Evolutionary conservation across 495 filamentous ascomycete species (phyloP).

Genomic region (Zalerion maritima): DNA sequence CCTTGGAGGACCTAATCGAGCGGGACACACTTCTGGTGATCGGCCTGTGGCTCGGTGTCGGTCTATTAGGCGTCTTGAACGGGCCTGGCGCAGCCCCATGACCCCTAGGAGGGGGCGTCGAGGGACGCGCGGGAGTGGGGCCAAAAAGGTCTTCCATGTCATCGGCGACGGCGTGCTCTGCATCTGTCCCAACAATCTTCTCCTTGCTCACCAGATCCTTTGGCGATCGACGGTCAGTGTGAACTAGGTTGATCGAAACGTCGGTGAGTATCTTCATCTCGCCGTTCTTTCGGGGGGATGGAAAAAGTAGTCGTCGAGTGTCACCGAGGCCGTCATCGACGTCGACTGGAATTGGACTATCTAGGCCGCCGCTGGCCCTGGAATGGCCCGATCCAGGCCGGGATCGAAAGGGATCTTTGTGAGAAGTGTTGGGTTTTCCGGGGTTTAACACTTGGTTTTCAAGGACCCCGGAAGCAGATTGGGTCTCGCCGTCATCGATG

Average conservation of each 20-base stretch:
- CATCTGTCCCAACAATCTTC: slow-evolving; percentile 15
- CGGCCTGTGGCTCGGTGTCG: slow-evolving; percentile 41
- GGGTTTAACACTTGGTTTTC: too few species aligned
- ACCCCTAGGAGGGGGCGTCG: slow-evolving; percentile 47
- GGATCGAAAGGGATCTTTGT: too few species aligned
- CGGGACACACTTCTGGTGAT: slow-evolving; percentile 40
- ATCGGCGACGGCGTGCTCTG: slow-evolving; percentile 18
- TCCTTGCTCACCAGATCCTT: slow-evolving; percentile 26
- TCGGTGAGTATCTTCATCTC: slow-evolving; percentile 43
- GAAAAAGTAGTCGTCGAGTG: slow-evolving; percentile 69
- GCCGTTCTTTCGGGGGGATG: slow-evolving; percentile 47
- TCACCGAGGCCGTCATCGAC: slow-evolving; percentile 44
- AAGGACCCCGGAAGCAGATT: too few species aligned
- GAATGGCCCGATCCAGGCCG: slow-evolving; percentile 28
- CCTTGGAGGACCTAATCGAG: slow-evolving; percentile 29
- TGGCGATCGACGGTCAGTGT: slow-evolving; percentile 20
- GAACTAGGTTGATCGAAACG: slow-evolving; percentile 41
- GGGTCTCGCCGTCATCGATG: slow-evolving; percentile 15
- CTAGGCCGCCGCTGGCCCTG: slow-evolving; percentile 40
- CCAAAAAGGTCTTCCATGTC: slow-evolving; percentile 47
- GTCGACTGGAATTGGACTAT: slow-evolving; percentile 47
- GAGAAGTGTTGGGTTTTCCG: too few species aligned
- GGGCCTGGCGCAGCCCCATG: slow-evolving; percentile 24
- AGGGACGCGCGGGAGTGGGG: slow-evolving; percentile 32
- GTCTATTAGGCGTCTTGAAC: slow-evolving; percentile 42